Evolutionary conservation across 164 flowering plant species (phyloP).

Genomic region (Taxillus chinensis): DNA sequence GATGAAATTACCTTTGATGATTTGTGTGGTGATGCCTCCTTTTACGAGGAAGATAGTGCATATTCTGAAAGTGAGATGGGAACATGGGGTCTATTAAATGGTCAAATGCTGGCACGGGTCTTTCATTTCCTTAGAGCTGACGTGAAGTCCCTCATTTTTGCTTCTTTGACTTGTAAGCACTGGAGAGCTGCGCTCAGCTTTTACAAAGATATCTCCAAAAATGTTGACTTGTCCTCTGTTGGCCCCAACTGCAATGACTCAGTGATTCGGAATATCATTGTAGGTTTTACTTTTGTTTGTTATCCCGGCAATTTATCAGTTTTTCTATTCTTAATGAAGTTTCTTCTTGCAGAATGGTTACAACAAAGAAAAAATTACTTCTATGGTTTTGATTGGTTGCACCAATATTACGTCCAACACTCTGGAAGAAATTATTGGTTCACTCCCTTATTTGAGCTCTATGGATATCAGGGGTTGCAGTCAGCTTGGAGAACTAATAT

Average conservation of each 20-base stretch:
- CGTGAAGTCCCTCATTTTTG: constrained; percentile 60
- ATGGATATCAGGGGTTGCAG: constrained; percentile 79
- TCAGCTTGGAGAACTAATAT: constrained; percentile 55
- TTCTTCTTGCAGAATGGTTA: constrained; percentile 67
- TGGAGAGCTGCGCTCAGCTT: constrained; percentile 67
- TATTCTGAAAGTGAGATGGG: constrained; percentile 24
- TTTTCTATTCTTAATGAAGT: constrained; percentile 1
- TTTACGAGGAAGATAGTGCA: constrained; percentile 23
- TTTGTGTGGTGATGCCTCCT: constrained; percentile 41
- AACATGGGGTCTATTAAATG: constrained; percentile 74
- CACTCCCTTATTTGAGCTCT: constrained; percentile 45
- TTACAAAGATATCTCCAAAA: constrained; percentile 53
- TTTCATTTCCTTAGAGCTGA: constrained; percentile 83
- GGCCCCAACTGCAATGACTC: constrained; percentile 66
- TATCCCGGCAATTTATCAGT: not conserved
- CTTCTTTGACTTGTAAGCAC: constrained; percentile 72
- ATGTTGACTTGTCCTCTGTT: constrained; percentile 58
- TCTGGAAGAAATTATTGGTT: constrained; percentile 63
- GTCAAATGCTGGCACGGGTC: constrained; percentile 59
- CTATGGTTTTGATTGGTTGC: constrained; percentile 65
- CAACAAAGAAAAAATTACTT: constrained; percentile 48
- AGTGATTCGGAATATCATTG: constrained; percentile 50
- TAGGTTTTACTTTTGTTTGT: constrained; percentile 18
- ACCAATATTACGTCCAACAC: constrained; percentile 41
- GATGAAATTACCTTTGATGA: constrained; percentile 61